Conservation (phyloP, 805 yeast genomes). For the Pichia rugopelliculosa region DNA sequence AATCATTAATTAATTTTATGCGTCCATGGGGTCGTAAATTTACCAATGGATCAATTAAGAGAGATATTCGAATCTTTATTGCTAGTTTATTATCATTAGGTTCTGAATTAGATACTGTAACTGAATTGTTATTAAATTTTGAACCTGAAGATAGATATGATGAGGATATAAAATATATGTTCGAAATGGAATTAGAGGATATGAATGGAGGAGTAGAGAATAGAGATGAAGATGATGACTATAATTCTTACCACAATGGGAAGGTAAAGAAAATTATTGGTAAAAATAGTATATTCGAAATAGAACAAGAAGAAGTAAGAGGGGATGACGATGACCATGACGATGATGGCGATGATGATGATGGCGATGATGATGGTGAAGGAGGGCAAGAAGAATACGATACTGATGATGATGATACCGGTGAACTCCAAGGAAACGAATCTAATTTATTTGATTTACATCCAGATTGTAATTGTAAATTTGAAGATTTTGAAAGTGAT, state of each 20-base stretch:
- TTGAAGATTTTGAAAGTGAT: conserved; percentile 19
- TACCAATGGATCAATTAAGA: conserved; percentile 51
- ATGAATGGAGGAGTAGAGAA: conserved; percentile 16
- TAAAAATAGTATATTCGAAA: conserved; percentile 16
- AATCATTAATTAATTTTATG: conserved; percentile 51
- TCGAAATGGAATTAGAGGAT: conserved; percentile 25
- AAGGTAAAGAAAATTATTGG: conserved; percentile 8
- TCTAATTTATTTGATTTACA: conserved; percentile 22
- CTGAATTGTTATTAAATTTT: conserved; percentile 46
- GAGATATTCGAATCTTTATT: conserved; percentile 52
- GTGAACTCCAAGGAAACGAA: background rate
- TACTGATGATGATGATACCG: conserved; percentile 4
- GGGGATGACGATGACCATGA: conserved; percentile 18
- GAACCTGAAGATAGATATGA: conserved; percentile 60
- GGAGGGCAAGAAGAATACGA: background rate
- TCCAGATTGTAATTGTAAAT: conserved; percentile 32
- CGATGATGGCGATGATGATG: conserved; percentile 10
- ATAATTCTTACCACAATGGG: no score
- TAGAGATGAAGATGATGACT: conserved; percentile 16
- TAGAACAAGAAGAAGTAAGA: conserved; percentile 19
- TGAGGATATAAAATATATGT: conserved; percentile 43
- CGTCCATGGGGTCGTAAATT: conserved; percentile 60
- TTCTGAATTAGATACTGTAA: conserved; percentile 39
- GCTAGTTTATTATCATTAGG: conserved; percentile 49
- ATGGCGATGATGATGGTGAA: conserved; percentile 4